Conservation (phyloP, 441 rosid genomes). For the Geranium incanum region DNA sequence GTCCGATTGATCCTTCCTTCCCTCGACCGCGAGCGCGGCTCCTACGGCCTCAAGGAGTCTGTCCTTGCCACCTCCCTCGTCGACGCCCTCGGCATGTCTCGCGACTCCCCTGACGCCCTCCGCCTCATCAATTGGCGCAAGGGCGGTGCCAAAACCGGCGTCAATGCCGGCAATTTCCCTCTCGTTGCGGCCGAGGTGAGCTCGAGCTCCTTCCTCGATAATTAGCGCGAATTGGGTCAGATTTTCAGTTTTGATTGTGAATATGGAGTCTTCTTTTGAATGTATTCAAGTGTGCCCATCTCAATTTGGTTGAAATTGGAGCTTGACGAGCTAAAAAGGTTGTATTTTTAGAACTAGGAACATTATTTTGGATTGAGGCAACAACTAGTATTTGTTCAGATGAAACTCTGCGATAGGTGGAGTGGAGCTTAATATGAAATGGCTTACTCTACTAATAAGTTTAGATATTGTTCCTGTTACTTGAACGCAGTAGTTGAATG, state of each 20-base stretch:
- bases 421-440: too few species aligned
- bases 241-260: not conserved
- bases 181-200: conserved; percentile 71
- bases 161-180: conserved; percentile 75
- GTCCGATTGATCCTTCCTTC: conserved; percentile 70
- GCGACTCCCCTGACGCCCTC: conserved; percentile 71
- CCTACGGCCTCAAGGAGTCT: conserved; percentile 83
- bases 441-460: not conserved
- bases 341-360: not conserved
- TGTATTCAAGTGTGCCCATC: not conserved
- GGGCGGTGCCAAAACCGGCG: conserved; percentile 67
- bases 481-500: not conserved
- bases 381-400: too few species aligned
- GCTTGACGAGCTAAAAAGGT: not conserved
- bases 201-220: not conserved
- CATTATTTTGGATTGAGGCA: not conserved
- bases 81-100: conserved; percentile 80
- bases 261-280: not conserved
- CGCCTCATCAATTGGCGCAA: conserved; percentile 95
- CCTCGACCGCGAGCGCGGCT: conserved; percentile 85
- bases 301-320: too few species aligned
- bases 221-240: too few species aligned
- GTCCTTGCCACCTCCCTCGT: conserved; percentile 76
- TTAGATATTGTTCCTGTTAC: too few species aligned
- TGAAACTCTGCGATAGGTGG: too few species aligned